Evolutionary conservation across 1,284 basidiomycete genomes (phyloP), one percentile per base, ranked within the genome.

Genomic region (Taiwanofungus camphoratus): DNA sequence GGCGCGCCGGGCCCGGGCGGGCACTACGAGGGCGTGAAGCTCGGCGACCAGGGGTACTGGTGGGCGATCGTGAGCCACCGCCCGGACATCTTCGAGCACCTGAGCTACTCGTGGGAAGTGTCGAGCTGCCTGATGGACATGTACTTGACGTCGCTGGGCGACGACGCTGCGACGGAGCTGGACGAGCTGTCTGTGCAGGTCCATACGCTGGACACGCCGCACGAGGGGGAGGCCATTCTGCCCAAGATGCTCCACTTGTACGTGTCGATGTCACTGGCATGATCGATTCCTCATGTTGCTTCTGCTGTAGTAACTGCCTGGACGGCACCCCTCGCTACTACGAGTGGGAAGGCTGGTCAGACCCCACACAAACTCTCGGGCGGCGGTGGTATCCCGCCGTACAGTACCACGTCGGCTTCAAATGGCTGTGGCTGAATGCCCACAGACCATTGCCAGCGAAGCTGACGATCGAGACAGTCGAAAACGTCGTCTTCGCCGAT

Each of bases 21-120:
- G 4, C 63, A 61, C 16, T 72, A 70, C 46, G 54, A 65, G 40
- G 65, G 67, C 49, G 71, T 71, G 5, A 66, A 64, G 24, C 62
- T 75, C 18, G 71, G 71, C 36, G 73, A 74, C 55, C 71, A 75
- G 54, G 69, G 70, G 4, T 75, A 71, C 49, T 74, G 70, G 69
- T 75, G 71, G 70, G 71, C 71, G 31, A 71, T 75, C 48, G 65
- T 73, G 16, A 63, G 64, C 48, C 56, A 68, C 44, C 59, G 60
- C 26, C 60, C 59, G 6, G 66, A 70, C 21, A 51, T 73, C 7
- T 69, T 68, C 42, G 58, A 67, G 50, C 69, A 66, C 36, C 56
- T 74, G 40, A 61, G 59, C 47, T 70, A 60, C 52, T 71, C 72
- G 47, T 73, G 68, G 56, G 71, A 75, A 57, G 61, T 73, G 15